Percentiles rank a stretch among this genome's conserved stretches.
phyloP scores from a whole-genome alignment of 2,329 filamentous ascomycete species.

The Penicillium sp. region DNA sequence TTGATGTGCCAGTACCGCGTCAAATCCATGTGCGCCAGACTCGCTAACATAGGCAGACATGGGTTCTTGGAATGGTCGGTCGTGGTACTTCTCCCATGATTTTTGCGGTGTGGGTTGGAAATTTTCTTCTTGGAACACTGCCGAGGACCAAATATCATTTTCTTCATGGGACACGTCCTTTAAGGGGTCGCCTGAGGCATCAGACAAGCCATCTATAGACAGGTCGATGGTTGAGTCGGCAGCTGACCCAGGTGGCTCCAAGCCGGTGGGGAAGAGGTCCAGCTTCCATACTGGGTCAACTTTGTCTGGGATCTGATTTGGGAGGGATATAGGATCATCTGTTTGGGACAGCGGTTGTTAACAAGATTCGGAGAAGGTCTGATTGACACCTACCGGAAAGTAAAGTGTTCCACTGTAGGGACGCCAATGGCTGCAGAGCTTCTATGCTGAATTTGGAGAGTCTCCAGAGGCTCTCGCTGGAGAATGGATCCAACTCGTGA shows the following conservation, averaged over 20 bases:
- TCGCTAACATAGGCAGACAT: constrained; percentile 48
- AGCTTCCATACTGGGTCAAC: constrained; percentile 33
- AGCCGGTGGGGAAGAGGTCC: constrained; percentile 33
- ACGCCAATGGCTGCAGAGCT: constrained; percentile 38
- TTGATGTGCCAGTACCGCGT: constrained; percentile 38
- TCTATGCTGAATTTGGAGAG: constrained; percentile 42
- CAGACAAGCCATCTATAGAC: constrained; percentile 21
- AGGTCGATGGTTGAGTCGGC: constrained; percentile 23
- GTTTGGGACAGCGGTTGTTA: not conserved
- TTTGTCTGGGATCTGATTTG: constrained; percentile 24
- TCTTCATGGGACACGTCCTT: constrained; percentile 14
- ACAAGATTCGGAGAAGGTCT: not conserved
- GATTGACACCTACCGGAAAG: constrained; percentile 33
- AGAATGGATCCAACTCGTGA: constrained; percentile 34
- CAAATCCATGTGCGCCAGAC: constrained; percentile 42
- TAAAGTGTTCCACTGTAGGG: constrained; percentile 37
- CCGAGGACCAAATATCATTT: constrained; percentile 40
- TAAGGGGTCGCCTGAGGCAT: constrained; percentile 3
- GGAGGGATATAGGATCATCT: constrained; percentile 17
- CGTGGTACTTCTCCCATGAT: constrained; percentile 47
- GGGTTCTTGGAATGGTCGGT: constrained; percentile 33
- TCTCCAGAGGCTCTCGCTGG: constrained; percentile 39
- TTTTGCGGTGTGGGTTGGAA: constrained; percentile 24
- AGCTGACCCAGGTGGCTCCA: constrained; percentile 22
- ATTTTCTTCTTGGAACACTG: constrained; percentile 21